phyloP scores from a whole-genome alignment of 1,139 yeast genomes.

The Geotrichum histeridarum region DNA sequence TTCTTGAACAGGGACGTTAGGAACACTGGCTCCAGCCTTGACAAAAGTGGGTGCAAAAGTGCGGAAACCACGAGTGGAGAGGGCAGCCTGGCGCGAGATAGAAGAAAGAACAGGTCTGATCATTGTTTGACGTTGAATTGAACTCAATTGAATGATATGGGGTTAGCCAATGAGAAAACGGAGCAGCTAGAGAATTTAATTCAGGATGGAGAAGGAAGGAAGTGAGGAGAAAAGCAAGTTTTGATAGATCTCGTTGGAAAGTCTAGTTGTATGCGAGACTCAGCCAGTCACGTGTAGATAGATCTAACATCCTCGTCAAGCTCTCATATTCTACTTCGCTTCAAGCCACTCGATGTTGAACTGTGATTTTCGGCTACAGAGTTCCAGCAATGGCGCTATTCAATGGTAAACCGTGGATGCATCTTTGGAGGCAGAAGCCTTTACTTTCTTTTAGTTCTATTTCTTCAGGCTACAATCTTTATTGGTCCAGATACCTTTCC shows the following conservation, averaged over 20 bases:
- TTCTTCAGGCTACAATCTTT: too few species aligned
- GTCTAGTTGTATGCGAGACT: too few species aligned
- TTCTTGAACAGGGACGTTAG: slow-evolving; percentile 52
- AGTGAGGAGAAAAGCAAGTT: neutral
- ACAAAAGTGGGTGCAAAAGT: slow-evolving; percentile 29
- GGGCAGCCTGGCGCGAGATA: slow-evolving; percentile 8
- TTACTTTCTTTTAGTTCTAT: too few species aligned
- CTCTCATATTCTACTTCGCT: too few species aligned
- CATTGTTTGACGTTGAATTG: slow-evolving; percentile 3
- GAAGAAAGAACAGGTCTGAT: slow-evolving; percentile 7
- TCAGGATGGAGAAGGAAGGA: neutral
- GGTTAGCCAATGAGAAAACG: neutral
- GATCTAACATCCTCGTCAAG: too few species aligned
- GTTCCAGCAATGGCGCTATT: too few species aligned
- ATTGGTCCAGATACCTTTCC: too few species aligned
- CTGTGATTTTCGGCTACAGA: too few species aligned
- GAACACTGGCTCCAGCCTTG: slow-evolving; percentile 45
- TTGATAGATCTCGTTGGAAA: neutral
- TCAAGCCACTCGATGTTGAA: too few species aligned
- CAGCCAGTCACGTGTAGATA: too few species aligned
- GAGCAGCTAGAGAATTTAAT: neutral
- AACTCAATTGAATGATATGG: neutral
- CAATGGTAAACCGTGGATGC: too few species aligned
- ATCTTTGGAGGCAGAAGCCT: too few species aligned
- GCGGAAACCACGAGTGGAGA: slow-evolving; percentile 26